These are phyloP conservation scores for Marchantia paleacea DNA, from an alignment of 225 moss, liverwort and hornwort genomes.

Conservation along the genomic window DNA sequence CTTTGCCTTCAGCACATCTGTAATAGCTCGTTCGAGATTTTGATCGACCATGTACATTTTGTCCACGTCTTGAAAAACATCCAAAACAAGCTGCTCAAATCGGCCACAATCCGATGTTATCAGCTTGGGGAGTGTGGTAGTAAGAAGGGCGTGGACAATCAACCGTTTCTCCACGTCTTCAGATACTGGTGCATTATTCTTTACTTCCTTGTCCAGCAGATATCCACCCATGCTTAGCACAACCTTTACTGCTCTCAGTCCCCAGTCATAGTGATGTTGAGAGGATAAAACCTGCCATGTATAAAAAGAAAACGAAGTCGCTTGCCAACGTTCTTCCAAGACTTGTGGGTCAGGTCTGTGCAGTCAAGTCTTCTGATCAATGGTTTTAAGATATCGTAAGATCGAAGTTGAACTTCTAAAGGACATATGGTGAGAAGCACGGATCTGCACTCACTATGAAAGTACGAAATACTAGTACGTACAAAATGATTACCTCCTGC, in stretches of 20 bases:
- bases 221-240: conserved; percentile 37
- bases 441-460: background rate
- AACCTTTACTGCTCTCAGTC: conserved; percentile 32
- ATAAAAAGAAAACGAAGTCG: background rate
- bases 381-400: background rate
- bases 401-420: background rate
- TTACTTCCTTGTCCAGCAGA: conserved; percentile 31
- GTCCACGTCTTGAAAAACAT: conserved; percentile 34
- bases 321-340: background rate
- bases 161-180: conserved; percentile 22
- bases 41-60: conserved; percentile 15
- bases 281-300: conserved; percentile 24
- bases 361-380: too few relatives aligned
- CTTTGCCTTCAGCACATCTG: conserved; percentile 25
- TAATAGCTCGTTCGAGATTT: conserved; percentile 23
- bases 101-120: conserved; percentile 23
- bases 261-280: conserved; percentile 44
- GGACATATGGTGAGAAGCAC: background rate
- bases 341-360: background rate
- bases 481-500: conserved; percentile 23
- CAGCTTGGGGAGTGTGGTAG: conserved; percentile 36
- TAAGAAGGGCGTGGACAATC: conserved; percentile 32
- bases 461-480: background rate
- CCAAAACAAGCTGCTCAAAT: conserved; percentile 32
- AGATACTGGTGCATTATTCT: conserved; percentile 7